phyloP scores from a whole-genome alignment of 768 basidiomycete genomes.

The Serendipita sp. region DNA sequence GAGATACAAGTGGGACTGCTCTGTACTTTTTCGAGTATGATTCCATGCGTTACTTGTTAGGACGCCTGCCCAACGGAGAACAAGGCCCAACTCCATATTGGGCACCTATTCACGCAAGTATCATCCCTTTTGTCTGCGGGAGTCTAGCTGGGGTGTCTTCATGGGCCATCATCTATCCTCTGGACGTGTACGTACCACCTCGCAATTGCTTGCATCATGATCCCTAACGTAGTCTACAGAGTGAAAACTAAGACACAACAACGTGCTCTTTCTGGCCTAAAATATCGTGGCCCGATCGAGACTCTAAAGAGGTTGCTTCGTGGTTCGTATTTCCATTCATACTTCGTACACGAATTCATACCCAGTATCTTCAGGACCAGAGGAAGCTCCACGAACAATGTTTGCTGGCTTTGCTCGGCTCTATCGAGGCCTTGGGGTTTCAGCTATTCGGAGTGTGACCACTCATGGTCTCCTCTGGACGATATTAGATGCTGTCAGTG shows the following conservation, averaged over 20 bases:
- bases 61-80: slow-evolving; percentile 58
- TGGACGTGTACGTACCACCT: slow-evolving; percentile 59
- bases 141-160: slow-evolving; percentile 66
- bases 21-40: slow-evolving; percentile 93
- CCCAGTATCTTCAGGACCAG: slow-evolving; percentile 39
- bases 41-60: slow-evolving; percentile 72
- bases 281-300: slow-evolving; percentile 50
- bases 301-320: slow-evolving; percentile 67
- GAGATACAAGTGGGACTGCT: slow-evolving; percentile 78
- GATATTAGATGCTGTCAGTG: slow-evolving; percentile 45
- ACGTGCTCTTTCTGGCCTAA: slow-evolving; percentile 66
- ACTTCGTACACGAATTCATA: slow-evolving; percentile 1
- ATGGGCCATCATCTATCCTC: slow-evolving; percentile 80
- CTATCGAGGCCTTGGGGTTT: slow-evolving; percentile 89
- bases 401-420: slow-evolving; percentile 64
- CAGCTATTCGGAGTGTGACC: slow-evolving; percentile 78
- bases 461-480: slow-evolving; percentile 93
- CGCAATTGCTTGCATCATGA: slow-evolving; percentile 6
- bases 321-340: slow-evolving; percentile 28
- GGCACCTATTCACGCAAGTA: slow-evolving; percentile 61
- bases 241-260: slow-evolving; percentile 96
- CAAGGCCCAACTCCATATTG: slow-evolving; percentile 71
- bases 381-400: slow-evolving; percentile 51
- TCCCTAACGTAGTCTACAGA: slow-evolving; percentile 21
- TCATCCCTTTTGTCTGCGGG: slow-evolving; percentile 84